A percentile compares a stretch with the other conserved stretches of the same genome.
These are phyloP conservation scores for Skeletonema potamos DNA, from an alignment of 108 stramenopile species.

Conservation along the genomic window DNA sequence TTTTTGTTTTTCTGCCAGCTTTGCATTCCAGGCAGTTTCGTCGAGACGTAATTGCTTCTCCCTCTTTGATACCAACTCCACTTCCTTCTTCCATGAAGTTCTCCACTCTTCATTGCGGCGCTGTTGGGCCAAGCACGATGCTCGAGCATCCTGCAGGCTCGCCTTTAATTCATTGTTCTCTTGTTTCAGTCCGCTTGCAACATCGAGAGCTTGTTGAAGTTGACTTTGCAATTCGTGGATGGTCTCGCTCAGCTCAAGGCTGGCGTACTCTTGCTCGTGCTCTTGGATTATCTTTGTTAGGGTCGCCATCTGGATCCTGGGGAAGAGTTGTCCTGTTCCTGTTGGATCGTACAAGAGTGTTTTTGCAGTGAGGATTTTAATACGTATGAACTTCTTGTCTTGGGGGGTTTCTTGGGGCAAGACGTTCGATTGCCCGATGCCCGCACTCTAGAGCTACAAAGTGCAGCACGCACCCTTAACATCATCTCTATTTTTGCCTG, in stretches of 20 bases:
- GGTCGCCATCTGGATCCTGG: no score
- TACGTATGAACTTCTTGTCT: background rate
- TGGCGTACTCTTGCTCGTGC: background rate
- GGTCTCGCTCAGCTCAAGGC: background rate
- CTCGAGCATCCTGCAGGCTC: conserved; percentile 4
- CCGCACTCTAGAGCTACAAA: no score
- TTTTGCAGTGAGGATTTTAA: no score
- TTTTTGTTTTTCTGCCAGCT: conserved; percentile 12
- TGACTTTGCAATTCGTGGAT: conserved; percentile 4
- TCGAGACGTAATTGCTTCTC: conserved; percentile 25
- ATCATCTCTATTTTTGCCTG: no score
- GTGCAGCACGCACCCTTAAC: no score
- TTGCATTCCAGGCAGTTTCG: conserved; percentile 13
- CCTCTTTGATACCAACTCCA: conserved; percentile 14
- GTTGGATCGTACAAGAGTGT: no score
- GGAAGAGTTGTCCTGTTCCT: no score
- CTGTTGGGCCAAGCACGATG: conserved; percentile 1
- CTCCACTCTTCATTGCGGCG: conserved; percentile 25
- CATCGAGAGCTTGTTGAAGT: conserved; percentile 9
- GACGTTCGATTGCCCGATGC: no score
- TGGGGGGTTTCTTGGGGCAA: background rate
- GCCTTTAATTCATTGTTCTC: conserved; percentile 15
- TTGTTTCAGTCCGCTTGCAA: conserved; percentile 15
- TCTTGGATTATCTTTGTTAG: background rate
- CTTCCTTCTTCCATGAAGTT: conserved; percentile 33